Evolutionary conservation across 345 rosid species (phyloP).

Genomic region (Passiflora organensis): DNA sequence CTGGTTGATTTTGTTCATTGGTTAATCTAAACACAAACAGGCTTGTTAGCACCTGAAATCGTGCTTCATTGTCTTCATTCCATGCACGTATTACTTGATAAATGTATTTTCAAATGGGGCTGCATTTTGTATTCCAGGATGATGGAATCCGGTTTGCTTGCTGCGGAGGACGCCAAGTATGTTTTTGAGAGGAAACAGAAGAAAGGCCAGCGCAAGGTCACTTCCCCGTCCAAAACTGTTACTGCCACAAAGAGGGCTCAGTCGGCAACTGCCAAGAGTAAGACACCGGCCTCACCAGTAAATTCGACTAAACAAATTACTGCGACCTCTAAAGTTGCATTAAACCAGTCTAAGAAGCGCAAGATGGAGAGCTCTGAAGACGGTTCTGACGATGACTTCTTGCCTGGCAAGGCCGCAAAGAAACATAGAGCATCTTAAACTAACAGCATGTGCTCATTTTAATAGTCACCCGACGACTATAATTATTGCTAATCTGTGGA

Average conservation of each 20-base stretch:
- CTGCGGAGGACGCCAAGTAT: slow-evolving; percentile 63
- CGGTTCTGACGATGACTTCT: slow-evolving; percentile 55
- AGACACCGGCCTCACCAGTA: slow-evolving; percentile 1
- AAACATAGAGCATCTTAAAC: slow-evolving; percentile 40
- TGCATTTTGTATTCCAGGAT: slow-evolving; percentile 45
- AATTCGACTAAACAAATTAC: background rate
- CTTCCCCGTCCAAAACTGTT: slow-evolving; percentile 49
- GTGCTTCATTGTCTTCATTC: too few relatives aligned
- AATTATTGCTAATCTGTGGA: too few relatives aligned
- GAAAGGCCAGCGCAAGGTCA: slow-evolving; percentile 31
- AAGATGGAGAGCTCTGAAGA: slow-evolving; percentile 42
- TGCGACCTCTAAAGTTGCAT: slow-evolving; percentile 26
- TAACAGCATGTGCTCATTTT: too few relatives aligned
- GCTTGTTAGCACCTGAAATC: too few relatives aligned
- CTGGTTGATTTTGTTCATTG: too few relatives aligned
- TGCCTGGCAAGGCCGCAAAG: slow-evolving; percentile 32
- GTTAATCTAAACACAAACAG: too few relatives aligned
- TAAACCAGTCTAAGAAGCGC: slow-evolving; percentile 48
- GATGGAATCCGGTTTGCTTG: slow-evolving; percentile 94
- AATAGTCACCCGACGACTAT: too few relatives aligned
- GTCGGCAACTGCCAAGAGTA: slow-evolving; percentile 23
- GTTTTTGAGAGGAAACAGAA: slow-evolving; percentile 61
- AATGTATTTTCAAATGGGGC: too few relatives aligned
- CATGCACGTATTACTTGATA: too few relatives aligned
- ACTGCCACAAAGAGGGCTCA: slow-evolving; percentile 28